Base-by-base conservation (phyloP, 306 rosid species). In the Cucumis hystrix region DNA sequence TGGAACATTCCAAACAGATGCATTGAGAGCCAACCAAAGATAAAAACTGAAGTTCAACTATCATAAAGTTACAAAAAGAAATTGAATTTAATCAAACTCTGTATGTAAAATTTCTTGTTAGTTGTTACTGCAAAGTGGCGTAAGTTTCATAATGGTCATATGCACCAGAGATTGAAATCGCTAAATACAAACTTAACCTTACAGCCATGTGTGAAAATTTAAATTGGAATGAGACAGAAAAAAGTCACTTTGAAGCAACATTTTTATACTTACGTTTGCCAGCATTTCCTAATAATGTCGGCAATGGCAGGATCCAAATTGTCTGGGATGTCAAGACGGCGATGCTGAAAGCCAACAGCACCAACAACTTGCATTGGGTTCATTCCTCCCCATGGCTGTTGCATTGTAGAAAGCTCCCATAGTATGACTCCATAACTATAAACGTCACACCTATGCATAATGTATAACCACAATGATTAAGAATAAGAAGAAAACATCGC, bases 301-400 rank as follows among this genome's bases (percentile, higher is more conserved):
- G 96, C 97, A 83, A 96, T 35, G 58, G 84, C 78, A 35, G 98
- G 96, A 83, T 96, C 96, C 61, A 92, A 61, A 41, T 85, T 77
- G 33, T 92, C 91, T 7, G 99, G 98, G 86, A 96, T 92, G 79
- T 96, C 99, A 74, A 96, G 99, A 56, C 99, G 98, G 39, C 98
- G 99, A 86, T 96, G 99, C 86, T 96, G 99, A 86, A 96, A 96
- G 80, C 99, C 99, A 28, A 96, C 99, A 1, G 99, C 99, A 54
- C 99, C 99, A 66, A 96, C 99, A 79, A 96, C 99, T 88, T 96
- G 99, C 99, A 96, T 96, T 2, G 99, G 96, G 80, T 96, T 96
- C 99, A 96, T 91, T 84, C 99, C 99, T 25, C 96, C 93, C 99
- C 99, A 96, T 0, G 99, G 99, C 82, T 96, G 99, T 83, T 82